A percentile compares a stretch with the other conserved stretches of the same genome.
Conservation (phyloP, 2,329 filamentous ascomycete genomes). For the Bipolaris gigantea region DNA sequence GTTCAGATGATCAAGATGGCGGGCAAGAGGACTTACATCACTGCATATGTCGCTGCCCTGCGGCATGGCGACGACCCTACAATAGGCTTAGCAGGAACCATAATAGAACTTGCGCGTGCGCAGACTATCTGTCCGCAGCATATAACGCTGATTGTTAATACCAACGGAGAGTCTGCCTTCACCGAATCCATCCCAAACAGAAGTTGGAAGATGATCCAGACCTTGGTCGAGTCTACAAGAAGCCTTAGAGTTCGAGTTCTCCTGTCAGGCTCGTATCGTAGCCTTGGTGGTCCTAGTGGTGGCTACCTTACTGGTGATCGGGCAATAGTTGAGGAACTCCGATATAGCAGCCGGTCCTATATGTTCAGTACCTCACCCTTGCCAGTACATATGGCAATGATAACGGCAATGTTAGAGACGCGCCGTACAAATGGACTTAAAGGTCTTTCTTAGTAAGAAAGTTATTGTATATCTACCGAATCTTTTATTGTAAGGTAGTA, state of each 20-base stretch:
- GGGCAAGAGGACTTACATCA: background rate
- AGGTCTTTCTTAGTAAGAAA: too few species aligned
- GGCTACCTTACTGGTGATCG: background rate
- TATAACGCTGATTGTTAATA: background rate
- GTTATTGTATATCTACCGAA: too few species aligned
- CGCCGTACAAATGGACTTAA: too few species aligned
- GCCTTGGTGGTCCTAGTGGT: background rate
- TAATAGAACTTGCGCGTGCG: background rate
- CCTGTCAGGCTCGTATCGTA: background rate
- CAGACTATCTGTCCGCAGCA: background rate
- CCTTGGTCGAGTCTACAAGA: background rate
- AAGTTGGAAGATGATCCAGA: background rate
- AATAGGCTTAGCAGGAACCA: background rate
- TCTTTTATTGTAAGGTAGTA: too few species aligned
- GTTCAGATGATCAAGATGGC: background rate
- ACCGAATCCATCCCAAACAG: background rate
- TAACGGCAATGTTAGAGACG: background rate
- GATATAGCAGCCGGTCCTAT: background rate
- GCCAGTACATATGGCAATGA: background rate
- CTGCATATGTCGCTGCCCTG: background rate
- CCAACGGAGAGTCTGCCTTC: background rate
- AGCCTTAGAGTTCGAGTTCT: background rate
- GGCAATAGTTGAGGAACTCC: background rate
- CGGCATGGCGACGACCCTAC: background rate
- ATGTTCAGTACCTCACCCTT: background rate